phyloP scores from a whole-genome alignment of 1,139 yeast species.

The Pneumocystis murina region DNA sequence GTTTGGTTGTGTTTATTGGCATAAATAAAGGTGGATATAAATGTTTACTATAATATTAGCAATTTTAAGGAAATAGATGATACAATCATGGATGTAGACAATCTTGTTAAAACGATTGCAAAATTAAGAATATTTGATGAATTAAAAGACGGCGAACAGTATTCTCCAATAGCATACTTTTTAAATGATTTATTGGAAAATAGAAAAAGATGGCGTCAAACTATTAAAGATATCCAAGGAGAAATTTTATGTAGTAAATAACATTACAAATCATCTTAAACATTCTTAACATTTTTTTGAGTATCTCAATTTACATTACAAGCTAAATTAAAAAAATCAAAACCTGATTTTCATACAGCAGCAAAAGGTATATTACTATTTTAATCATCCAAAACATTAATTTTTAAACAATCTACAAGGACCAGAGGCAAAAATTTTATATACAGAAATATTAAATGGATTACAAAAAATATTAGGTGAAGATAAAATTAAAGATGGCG shows the following conservation, averaged over 20 bases:
- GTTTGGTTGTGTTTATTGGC: constrained; percentile 53
- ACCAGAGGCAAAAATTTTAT: constrained; percentile 47
- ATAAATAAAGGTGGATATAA: constrained; percentile 48
- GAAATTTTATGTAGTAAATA: constrained; percentile 36
- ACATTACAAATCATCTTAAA: background rate
- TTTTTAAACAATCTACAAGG: background rate
- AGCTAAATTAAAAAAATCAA: constrained; percentile 28
- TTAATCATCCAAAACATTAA: background rate
- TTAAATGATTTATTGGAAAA: background rate
- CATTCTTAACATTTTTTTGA: background rate
- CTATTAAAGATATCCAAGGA: constrained; percentile 37
- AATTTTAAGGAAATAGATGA: constrained; percentile 54
- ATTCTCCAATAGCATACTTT: background rate
- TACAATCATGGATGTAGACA: constrained; percentile 53
- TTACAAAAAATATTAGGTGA: constrained; percentile 33
- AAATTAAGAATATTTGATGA: constrained; percentile 61
- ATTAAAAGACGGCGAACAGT: constrained; percentile 28
- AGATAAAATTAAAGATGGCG: constrained; percentile 72
- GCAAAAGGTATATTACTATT: constrained; percentile 17
- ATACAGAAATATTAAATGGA: constrained; percentile 41
- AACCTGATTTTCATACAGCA: constrained; percentile 16
- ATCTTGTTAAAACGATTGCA: constrained; percentile 48
- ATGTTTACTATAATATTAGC: background rate
- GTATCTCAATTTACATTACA: constrained; percentile 84
- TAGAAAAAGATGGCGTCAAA: constrained; percentile 40